A percentile compares a stretch with the other conserved stretches of the same genome.
Evolutionary conservation across 192 early-diverging fungal genomes (phyloP).

Genomic region (Linnemannia zychae): DNA sequence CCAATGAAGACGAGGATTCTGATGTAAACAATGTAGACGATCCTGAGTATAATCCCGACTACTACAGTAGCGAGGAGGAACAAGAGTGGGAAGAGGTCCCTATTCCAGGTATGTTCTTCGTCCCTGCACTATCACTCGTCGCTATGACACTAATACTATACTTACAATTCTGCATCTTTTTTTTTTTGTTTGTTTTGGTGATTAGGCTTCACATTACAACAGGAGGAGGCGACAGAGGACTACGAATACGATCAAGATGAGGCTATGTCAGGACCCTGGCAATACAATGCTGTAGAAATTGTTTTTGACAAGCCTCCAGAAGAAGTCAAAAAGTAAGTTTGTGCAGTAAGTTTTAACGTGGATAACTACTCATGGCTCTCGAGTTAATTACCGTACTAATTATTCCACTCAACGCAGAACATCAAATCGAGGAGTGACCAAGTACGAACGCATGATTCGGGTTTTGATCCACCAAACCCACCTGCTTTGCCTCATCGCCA

Average conservation of each 20-base stretch:
- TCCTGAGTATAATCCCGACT: background rate
- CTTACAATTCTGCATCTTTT: background rate
- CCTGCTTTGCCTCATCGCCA: conserved; percentile 67
- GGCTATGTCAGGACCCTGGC: conserved; percentile 56
- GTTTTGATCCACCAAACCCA: conserved; percentile 72
- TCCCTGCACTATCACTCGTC: background rate
- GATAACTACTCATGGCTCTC: background rate
- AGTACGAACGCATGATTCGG: conserved; percentile 65
- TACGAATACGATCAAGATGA: conserved; percentile 25
- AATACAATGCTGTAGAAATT: conserved; percentile 52
- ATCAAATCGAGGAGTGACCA: conserved; percentile 56
- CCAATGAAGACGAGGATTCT: conserved; percentile 15
- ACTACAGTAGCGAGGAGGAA: conserved; percentile 39
- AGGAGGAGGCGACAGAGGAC: background rate
- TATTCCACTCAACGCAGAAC: conserved; percentile 35
- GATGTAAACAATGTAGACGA: conserved; percentile 18
- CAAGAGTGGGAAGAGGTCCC: conserved; percentile 65
- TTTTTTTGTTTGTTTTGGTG: too few species aligned
- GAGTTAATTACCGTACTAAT: background rate
- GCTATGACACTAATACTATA: background rate
- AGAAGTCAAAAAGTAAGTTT: conserved; percentile 37
- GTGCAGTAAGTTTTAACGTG: background rate
- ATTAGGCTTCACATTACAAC: background rate
- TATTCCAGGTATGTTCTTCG: conserved; percentile 23
- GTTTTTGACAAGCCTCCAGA: conserved; percentile 43